phyloP scores from a whole-genome alignment of 257 asterid genomes.

The Solanum tarijense region DNA sequence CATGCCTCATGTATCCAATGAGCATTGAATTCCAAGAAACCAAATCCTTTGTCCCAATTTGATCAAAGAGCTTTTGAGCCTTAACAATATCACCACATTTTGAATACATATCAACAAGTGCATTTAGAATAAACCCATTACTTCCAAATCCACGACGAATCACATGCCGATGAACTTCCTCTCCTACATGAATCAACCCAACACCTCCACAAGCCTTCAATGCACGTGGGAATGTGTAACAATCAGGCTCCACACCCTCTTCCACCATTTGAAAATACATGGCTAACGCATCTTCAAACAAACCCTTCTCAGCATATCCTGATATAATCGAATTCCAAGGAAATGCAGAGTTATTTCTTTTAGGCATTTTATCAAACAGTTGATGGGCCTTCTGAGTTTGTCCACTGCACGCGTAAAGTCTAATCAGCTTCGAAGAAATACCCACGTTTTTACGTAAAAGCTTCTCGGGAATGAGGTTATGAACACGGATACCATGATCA shows the following conservation, averaged over 20 bases:
- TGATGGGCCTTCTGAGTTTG: slow-evolving; percentile 55
- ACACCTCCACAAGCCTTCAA: slow-evolving; percentile 79
- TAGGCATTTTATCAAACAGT: slow-evolving; percentile 73
- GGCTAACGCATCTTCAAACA: slow-evolving; percentile 71
- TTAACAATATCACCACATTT: slow-evolving; percentile 73
- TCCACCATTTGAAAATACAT: slow-evolving; percentile 88
- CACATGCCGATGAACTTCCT: slow-evolving; percentile 72
- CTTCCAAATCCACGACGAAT: slow-evolving; percentile 44
- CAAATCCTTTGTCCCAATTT: slow-evolving; percentile 36
- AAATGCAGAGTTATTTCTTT: slow-evolving; percentile 44
- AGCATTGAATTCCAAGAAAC: slow-evolving; percentile 87
- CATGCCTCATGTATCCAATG: slow-evolving; percentile 52
- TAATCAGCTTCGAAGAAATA: slow-evolving; percentile 57
- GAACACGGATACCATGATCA: slow-evolving; percentile 39
- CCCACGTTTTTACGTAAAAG: slow-evolving; percentile 53
- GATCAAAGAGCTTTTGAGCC: slow-evolving; percentile 46
- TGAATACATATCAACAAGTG: slow-evolving; percentile 67
- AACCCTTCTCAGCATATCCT: slow-evolving; percentile 55
- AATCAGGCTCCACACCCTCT: slow-evolving; percentile 69
- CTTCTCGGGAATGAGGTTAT: slow-evolving; percentile 46
- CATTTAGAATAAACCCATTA: slow-evolving; percentile 47
- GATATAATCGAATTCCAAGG: slow-evolving; percentile 83
- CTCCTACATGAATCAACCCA: slow-evolving; percentile 54
- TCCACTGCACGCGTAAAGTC: slow-evolving; percentile 43
- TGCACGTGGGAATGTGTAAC: slow-evolving; percentile 75